A percentile compares a stretch with the other conserved stretches of the same genome.
Evolutionary conservation across 192 early-diverging fungal species (phyloP).

Genomic region (Pilaira anomala): DNA sequence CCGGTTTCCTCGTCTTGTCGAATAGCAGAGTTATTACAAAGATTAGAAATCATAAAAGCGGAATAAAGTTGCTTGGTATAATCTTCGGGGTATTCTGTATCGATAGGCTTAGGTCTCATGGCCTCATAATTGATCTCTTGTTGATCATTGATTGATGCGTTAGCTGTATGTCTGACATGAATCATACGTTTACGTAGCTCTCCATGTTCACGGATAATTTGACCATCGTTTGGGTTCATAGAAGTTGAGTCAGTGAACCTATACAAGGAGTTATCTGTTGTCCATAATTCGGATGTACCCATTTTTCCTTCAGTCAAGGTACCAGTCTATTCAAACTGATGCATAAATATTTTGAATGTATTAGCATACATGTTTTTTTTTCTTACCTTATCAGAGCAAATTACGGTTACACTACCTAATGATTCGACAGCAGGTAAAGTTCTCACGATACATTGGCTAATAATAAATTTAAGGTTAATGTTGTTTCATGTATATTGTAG

Average conservation of each 20-base stretch:
- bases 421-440: constrained; percentile 94
- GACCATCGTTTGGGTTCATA: constrained; percentile 46
- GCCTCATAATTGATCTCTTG: constrained; percentile 10
- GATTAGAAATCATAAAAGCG: constrained; percentile 68
- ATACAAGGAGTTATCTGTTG: constrained; percentile 62
- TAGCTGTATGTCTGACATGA: constrained; percentile 32
- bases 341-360: background rate
- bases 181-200: constrained; percentile 32
- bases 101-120: constrained; percentile 24
- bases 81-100: background rate
- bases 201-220: constrained; percentile 16
- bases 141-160: background rate
- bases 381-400: constrained; percentile 96
- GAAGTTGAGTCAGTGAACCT: constrained; percentile 61
- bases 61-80: constrained; percentile 6
- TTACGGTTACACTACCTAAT: constrained; percentile 90
- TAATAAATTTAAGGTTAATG: background rate
- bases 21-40: constrained; percentile 88
- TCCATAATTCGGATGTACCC: constrained; percentile 85
- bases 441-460: constrained; percentile 82
- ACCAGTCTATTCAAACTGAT: constrained; percentile 45
- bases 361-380: constrained; percentile 64
- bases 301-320: constrained; percentile 98
- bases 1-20: constrained; percentile 17
- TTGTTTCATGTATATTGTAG: constrained; percentile 38